Base-by-base conservation (phyloP, 2,329 filamentous ascomycete species). In the Trichoderma sp. region DNA sequence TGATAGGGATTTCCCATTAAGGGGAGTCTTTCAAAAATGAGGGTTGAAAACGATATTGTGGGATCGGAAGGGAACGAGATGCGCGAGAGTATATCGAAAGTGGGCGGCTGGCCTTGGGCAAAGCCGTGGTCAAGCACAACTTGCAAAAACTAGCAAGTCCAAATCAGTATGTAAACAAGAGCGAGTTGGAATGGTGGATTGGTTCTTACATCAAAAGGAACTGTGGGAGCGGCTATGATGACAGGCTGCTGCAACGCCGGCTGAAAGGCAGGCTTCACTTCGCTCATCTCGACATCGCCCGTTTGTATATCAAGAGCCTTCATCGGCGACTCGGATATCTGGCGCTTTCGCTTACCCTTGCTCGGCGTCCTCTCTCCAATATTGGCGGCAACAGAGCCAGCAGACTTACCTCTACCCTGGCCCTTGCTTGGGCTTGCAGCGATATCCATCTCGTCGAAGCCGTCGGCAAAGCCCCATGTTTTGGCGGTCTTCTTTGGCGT, bases 281-380 rank as follows among this genome's bases (percentile, higher is more conserved):
- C 77, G n/a, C 71, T 59, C 76, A 80, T 78, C 15, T 78, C 71
- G 27, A 79, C 75, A 69, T 84, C 81, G 50, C 80, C 80, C 2
- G 78, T 81, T 70, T 81, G 80, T 9, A 78, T 85, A 63, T 89
- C 87, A 12, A 92, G 78, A 1, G 87, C 83, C 74, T 83, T 84
- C 15, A 88, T 81, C 1, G 91, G 91, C 72, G 90, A 93, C 69
- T 92, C 88, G 3, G 88, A 80, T 1, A 80, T 74, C 1, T 85
- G 85, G 4, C 92, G 83, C 75, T 93, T 94, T 71, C 92, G 82
- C 79, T 94, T 94, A 7, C 82, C 83, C 66, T 89, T 90, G 42
- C 81, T 90, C 0, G 92, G 92, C 3, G 86, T 88, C 68, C 84
- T 80, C 71, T 88, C 85, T 0, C 79, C 78, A 4, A 84, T 76